Percentiles rank a stretch among this genome's conserved stretches.
phyloP scores from a whole-genome alignment of 805 yeast species.

The Nakazawaea ishiwadae region DNA sequence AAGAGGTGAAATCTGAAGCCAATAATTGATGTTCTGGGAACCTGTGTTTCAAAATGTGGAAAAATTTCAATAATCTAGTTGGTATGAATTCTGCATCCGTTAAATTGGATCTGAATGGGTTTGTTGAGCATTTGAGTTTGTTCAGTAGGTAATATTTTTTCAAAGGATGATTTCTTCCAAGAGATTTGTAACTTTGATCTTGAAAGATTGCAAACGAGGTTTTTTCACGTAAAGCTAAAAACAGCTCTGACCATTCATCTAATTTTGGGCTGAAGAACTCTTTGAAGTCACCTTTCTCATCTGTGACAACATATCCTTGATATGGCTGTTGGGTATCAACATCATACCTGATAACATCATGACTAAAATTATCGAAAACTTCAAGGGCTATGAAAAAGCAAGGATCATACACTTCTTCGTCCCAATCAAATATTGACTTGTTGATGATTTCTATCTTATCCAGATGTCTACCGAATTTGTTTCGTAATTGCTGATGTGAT shows the following conservation, averaged over 20 bases:
- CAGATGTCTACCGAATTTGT: constrained; percentile 38
- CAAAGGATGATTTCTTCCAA: constrained; percentile 49
- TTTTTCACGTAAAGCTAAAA: constrained; percentile 49
- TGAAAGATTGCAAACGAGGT: constrained; percentile 32
- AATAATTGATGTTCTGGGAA: constrained; percentile 78
- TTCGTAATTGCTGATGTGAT: constrained; percentile 45
- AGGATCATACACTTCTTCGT: constrained; percentile 50
- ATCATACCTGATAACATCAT: constrained; percentile 77
- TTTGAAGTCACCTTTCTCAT: constrained; percentile 67
- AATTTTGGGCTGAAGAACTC: constrained; percentile 66
- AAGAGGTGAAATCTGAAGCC: constrained; percentile 60
- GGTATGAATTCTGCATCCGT: constrained; percentile 79
- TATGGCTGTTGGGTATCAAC: constrained; percentile 58
- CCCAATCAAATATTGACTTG: constrained; percentile 76
- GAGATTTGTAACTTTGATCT: constrained; percentile 16
- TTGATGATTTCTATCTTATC: constrained; percentile 61
- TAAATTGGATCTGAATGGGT: constrained; percentile 64
- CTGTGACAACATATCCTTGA: constrained; percentile 75
- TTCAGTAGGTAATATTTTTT: constrained; percentile 23
- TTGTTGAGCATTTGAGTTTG: constrained; percentile 40
- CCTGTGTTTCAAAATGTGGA: constrained; percentile 52
- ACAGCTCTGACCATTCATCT: constrained; percentile 51
- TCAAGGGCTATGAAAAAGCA: constrained; percentile 78
- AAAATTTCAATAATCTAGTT: constrained; percentile 63
- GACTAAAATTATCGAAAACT: constrained; percentile 81